Conservation (phyloP, 306 rosid genomes). For the Trichosanthes cucumerina region DNA sequence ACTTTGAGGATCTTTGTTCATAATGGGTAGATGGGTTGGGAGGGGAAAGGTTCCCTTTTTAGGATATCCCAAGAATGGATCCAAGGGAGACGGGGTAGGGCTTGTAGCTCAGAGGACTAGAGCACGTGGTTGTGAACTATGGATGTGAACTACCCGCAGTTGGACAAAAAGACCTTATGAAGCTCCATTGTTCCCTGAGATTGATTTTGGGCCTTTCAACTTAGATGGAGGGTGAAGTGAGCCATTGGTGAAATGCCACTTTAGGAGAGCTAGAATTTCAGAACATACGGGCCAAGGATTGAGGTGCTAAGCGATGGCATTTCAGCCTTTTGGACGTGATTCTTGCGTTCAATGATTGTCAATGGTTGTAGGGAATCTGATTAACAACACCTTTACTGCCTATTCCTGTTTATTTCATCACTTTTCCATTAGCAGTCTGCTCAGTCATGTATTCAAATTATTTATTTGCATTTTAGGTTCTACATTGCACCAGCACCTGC, state of each 20-base stretch:
- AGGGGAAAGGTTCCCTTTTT: neutral
- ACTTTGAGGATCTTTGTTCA: neutral
- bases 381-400: neutral
- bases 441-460: neutral
- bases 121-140: neutral
- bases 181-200: neutral
- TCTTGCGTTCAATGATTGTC: neutral
- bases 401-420: neutral
- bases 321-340: neutral
- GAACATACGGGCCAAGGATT: neutral
- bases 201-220: too few species aligned
- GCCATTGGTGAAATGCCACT: neutral
- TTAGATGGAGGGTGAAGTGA: too few species aligned
- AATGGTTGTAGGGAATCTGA: neutral
- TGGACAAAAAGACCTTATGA: neutral
- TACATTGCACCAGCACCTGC: slow-evolving; percentile 74
- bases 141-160: neutral
- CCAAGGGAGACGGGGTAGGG: neutral
- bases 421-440: neutral
- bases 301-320: neutral
- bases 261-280: neutral
- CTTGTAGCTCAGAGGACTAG: neutral
- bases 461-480: slow-evolving; percentile 42
- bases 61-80: neutral
- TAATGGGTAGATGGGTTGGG: neutral